A percentile compares a stretch with the other conserved stretches of the same genome.
Conservation (phyloP, 148 eudicot species). For the Chenopodium berlandieri region DNA sequence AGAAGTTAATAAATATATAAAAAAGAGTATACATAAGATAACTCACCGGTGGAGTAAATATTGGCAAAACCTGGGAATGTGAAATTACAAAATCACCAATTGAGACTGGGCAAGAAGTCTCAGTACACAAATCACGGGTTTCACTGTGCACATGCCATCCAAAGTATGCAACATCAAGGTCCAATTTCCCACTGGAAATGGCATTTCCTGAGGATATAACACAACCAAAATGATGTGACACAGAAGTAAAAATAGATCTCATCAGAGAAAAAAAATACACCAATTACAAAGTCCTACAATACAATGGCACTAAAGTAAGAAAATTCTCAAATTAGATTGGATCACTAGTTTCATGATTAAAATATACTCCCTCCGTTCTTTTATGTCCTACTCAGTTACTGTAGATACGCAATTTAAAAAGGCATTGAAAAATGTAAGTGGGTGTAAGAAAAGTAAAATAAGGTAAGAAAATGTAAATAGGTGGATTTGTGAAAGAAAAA, state of each 20-base stretch:
- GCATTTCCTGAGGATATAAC: conserved; percentile 40
- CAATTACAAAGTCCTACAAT: not conserved
- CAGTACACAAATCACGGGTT: conserved; percentile 59
- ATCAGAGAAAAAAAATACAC: not conserved
- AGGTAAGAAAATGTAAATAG: no score
- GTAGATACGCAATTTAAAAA: no score
- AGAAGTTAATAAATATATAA: not conserved
- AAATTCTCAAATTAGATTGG: not conserved
- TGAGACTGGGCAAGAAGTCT: conserved; percentile 72
- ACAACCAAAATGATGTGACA: not conserved
- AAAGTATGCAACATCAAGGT: conserved; percentile 64
- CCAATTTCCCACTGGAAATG: conserved; percentile 60
- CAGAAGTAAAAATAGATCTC: not conserved
- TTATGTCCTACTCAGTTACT: no score
- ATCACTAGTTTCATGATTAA: not conserved
- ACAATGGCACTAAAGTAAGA: not conserved
- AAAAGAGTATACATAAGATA: not conserved
- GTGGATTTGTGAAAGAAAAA: no score
- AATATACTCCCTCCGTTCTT: no score
- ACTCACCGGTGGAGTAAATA: conserved; percentile 83
- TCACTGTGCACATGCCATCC: conserved; percentile 59
- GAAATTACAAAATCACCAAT: conserved; percentile 74
- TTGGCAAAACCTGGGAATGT: conserved; percentile 76
- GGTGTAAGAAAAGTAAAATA: no score
- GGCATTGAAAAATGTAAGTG: no score